Evolutionary conservation across 2,329 filamentous ascomycete species (phyloP), one percentile per base, ranked within the genome.

Genomic region (Paramyrothecium roridum): DNA sequence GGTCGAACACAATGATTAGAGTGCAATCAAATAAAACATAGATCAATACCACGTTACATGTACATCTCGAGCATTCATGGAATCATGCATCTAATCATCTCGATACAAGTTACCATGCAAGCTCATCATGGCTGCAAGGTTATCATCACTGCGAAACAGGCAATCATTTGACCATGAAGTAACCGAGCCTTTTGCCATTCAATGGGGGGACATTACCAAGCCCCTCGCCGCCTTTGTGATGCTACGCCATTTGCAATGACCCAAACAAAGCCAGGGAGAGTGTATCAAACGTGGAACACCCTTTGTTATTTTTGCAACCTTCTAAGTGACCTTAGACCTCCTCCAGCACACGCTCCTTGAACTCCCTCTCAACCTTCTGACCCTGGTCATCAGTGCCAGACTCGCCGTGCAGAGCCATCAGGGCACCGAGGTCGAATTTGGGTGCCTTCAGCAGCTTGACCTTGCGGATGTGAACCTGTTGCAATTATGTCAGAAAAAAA

Each of bases 371-470:
- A 67, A 96, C 91, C 91, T 97, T 98, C 81, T 97, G 91, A 71
- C 95, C 95, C 76, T 92, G 87, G 81, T 99, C 95, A 76, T 98
- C 93, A 70, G 91, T 93, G 73, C 86, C 88, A 61, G 93, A 96
- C 86, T 99, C 95, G 80, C 95, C 95, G 84, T 99, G 95, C 71
- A 99, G 89, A 78, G 89, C 89, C 79, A 99, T 89, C 68, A 99
- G 87, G 70, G 91, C 89, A 80, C 95, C 95, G 65, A 99, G 89
- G 76, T 99, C 95, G 84, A 99, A 98, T 86, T 99, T 99, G 75
- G 95, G 95, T 66, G 88, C 80, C 89, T 99, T 99, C 70, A 99
- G 85, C 69, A 99, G 90, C 89, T 99, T 99, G 74, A 99, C 93
- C 88, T 99, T 99, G 81, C 95, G 93, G 80, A 99, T 96, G 85